Conservation (phyloP, 805 yeast genomes). For the Schwanniomyces vanrijiae region DNA sequence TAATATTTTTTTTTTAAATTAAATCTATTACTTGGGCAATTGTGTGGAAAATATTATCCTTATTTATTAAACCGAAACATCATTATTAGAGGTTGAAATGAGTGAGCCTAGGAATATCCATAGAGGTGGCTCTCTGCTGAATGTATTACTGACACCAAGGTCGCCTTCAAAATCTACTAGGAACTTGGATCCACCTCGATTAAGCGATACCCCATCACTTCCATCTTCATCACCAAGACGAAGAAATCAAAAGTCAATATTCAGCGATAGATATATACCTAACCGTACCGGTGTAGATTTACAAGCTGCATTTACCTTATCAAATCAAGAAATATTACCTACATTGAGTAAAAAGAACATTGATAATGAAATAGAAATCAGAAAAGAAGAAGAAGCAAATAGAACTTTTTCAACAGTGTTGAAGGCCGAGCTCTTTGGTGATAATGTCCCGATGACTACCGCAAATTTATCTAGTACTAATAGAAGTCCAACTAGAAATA, state of each 20-base stretch:
- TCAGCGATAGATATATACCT: constrained; percentile 88
- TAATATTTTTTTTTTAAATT: not conserved
- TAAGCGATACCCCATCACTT: constrained; percentile 24
- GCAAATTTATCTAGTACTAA: constrained; percentile 25
- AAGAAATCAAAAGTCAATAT: constrained; percentile 47
- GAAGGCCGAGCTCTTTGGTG: constrained; percentile 90
- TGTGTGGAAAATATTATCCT: not conserved
- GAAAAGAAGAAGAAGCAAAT: constrained; percentile 80
- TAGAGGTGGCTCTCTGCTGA: constrained; percentile 4
- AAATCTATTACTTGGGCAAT: not conserved
- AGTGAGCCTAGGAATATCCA: not conserved
- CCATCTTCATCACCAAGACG: constrained; percentile 48
- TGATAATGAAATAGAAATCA: constrained; percentile 63
- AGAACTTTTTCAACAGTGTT: constrained; percentile 82
- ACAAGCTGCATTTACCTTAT: constrained; percentile 76
- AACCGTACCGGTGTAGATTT: constrained; percentile 81
- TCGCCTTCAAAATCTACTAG: constrained; percentile 45
- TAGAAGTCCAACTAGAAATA: not conserved
- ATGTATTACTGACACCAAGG: constrained; percentile 35
- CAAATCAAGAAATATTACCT: constrained; percentile 43
- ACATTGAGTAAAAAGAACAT: constrained; percentile 27
- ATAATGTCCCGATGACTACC: constrained; percentile 61
- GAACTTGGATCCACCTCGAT: constrained; percentile 35
- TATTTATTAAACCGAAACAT: not conserved
- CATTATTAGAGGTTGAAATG: constrained; percentile 2